Percentiles rank a stretch among this genome's conserved stretches.
These are phyloP conservation scores for Aphanomyces euteiches DNA, from an alignment of 352 stramenopile genomes.

Conservation along the genomic window DNA sequence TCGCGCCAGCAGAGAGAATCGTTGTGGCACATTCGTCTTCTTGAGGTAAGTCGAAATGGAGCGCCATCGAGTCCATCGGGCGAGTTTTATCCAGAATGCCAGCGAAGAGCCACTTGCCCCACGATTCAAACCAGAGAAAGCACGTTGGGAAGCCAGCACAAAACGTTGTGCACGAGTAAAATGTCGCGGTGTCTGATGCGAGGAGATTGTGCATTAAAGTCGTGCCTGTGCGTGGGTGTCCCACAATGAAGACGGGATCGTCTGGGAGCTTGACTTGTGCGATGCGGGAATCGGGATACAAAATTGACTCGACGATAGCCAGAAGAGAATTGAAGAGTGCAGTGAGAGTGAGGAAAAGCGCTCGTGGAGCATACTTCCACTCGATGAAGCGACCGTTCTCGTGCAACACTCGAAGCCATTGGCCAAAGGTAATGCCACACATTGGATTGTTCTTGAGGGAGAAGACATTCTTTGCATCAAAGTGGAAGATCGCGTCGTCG, in stretches of 20 bases:
- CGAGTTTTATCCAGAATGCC: conserved; percentile 37
- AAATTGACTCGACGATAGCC: conserved; percentile 25
- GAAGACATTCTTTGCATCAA: conserved; percentile 28
- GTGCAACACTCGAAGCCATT: conserved; percentile 26
- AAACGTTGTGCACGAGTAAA: conserved; percentile 45
- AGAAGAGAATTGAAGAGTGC: conserved; percentile 24
- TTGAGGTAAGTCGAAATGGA: conserved; percentile 47
- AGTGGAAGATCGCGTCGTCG: conserved; percentile 18
- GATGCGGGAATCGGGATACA: conserved; percentile 30
- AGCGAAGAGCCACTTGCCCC: conserved; percentile 42
- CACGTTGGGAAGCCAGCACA: conserved; percentile 43
- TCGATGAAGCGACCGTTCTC: conserved; percentile 31
- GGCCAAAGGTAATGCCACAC: conserved; percentile 27
- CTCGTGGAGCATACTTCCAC: conserved; percentile 29
- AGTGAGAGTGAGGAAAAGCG: conserved; percentile 33
- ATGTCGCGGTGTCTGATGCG: conserved; percentile 41
- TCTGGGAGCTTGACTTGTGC: conserved; percentile 30
- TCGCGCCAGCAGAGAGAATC: conserved; percentile 32
- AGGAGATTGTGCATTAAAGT: conserved; percentile 47
- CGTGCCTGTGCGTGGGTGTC: conserved; percentile 42
- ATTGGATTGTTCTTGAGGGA: conserved; percentile 33
- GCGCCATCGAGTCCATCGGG: conserved; percentile 49
- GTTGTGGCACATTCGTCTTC: conserved; percentile 49
- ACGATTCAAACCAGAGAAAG: conserved; percentile 46
- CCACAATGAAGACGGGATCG: conserved; percentile 35